phyloP scores from a whole-genome alignment of 1,284 basidiomycete species.

The Gastroboletus turbinatus region DNA sequence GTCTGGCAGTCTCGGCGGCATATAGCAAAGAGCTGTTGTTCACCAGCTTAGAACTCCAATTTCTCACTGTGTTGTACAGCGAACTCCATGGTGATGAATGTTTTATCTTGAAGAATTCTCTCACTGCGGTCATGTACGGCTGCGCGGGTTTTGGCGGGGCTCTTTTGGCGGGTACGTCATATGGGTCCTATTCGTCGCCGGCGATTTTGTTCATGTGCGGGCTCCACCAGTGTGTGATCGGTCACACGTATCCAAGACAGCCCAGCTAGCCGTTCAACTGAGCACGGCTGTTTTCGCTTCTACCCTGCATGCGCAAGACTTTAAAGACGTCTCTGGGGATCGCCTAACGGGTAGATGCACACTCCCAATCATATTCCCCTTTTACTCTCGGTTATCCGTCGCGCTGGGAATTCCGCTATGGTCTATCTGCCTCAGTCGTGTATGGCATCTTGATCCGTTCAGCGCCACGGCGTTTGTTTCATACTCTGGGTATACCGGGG shows the following conservation, averaged over 20 bases:
- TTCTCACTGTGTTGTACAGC: constrained; percentile 25
- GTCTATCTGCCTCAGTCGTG: constrained; percentile 21
- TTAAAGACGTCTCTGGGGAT: constrained; percentile 37
- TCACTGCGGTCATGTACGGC: constrained; percentile 23
- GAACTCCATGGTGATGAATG: constrained; percentile 19
- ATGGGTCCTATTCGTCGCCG: background rate
- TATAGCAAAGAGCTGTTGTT: constrained; percentile 22
- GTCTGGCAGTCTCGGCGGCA: constrained; percentile 22
- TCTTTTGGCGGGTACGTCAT: constrained; percentile 19
- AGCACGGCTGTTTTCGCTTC: constrained; percentile 22
- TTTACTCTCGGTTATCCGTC: constrained; percentile 20
- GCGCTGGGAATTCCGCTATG: constrained; percentile 24
- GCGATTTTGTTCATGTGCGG: background rate
- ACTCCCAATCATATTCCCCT: constrained; percentile 30
- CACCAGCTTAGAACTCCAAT: constrained; percentile 21
- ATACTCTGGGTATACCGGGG: constrained; percentile 21
- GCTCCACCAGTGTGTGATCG: constrained; percentile 24
- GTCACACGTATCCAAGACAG: constrained; percentile 23
- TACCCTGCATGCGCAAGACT: constrained; percentile 40
- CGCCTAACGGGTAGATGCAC: constrained; percentile 29
- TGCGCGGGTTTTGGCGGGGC: constrained; percentile 20
- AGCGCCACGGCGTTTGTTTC: constrained; percentile 13
- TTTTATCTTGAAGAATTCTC: constrained; percentile 17
- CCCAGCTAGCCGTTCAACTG: constrained; percentile 21
- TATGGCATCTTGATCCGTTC: constrained; percentile 22